A percentile compares a stretch with the other conserved stretches of the same genome.
Evolutionary conservation across 148 eudicot species (phyloP).

Genomic region (Dysphania ambrosioides): DNA sequence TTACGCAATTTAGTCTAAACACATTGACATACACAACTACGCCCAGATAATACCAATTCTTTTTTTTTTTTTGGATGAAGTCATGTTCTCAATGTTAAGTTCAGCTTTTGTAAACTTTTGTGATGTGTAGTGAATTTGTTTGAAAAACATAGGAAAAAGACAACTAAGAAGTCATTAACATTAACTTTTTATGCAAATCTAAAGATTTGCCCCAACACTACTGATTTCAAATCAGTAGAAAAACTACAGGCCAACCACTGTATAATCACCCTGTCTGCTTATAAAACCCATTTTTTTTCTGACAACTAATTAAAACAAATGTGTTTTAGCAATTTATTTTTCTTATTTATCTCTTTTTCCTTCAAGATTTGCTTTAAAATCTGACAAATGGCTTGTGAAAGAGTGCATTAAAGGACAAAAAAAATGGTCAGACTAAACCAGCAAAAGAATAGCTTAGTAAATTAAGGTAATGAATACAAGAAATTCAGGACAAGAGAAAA

Average conservation of each 20-base stretch:
- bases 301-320: not conserved
- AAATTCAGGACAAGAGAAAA: slow-evolving; percentile 12
- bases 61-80: too few species aligned
- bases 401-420: slow-evolving; percentile 64
- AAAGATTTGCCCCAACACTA: too few species aligned
- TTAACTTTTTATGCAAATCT: too few species aligned
- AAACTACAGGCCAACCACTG: not conserved
- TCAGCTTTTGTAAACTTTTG: too few species aligned
- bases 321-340: not conserved
- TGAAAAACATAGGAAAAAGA: too few species aligned
- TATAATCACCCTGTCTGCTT: not conserved
- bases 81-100: too few species aligned
- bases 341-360: too few species aligned
- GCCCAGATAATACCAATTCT: too few species aligned
- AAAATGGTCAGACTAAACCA: slow-evolving; percentile 20
- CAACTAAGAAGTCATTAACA: too few species aligned
- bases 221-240: not conserved
- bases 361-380: slow-evolving; percentile 14
- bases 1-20: too few species aligned
- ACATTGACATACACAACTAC: too few species aligned
- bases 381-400: slow-evolving; percentile 65
- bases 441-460: slow-evolving; percentile 3
- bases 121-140: too few species aligned
- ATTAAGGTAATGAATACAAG: slow-evolving; percentile 14
- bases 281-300: not conserved